Evolutionary conservation across 2,329 filamentous ascomycete genomes (phyloP), one percentile per base, ranked within the genome.

Genomic region (Pseudonectria buxi): DNA sequence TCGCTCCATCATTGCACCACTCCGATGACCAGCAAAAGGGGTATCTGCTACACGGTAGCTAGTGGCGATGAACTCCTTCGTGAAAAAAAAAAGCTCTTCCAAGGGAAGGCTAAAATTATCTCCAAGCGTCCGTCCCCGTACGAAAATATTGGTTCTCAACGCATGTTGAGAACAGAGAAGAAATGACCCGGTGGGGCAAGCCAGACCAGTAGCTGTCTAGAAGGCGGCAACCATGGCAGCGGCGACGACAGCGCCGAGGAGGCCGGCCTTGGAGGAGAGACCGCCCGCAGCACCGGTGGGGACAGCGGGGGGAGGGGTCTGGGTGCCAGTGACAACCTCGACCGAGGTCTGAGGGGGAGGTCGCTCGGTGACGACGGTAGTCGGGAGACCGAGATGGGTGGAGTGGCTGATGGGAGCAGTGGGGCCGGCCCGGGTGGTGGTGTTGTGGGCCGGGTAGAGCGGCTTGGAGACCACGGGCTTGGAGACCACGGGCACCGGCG

Each of bases 191-290:
- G 33, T 25, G n/a, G 12, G 14, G 18, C 12, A 26, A 16, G n/a
- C 13, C 22, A 12, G 11, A 25, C 28, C 10, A 13, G n/a, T 22
- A 28, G 18, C 7, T 15, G 33, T 37, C 44, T 59, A 62, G 45
- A 47, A 54, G 37, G 65, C 58, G 37, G 64, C 55, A 39, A 61
- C 59, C 33, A 67, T 39, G 39, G 59, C 65, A 25, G 61, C 63
- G 18, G 61, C 58, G 36, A 69, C 40, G 26, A 58, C 59, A 27
- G 55, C 57, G 25, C 62, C 59, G 30, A 69, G 43, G 37, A 68
- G 42, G 30, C 65, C 63, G 41, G 59, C 59, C 47, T 64, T 59
- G 41, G 62, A 50, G 18, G 62, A 46, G 27, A 68, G 51, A 26
- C 54, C 50, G 41, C 50, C 56, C 32, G 63, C 64, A 40, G 54